Percentiles rank a stretch among this genome's conserved stretches.
phyloP scores from a whole-genome alignment of 345 rosid genomes.

The Isatis tinctoria region DNA sequence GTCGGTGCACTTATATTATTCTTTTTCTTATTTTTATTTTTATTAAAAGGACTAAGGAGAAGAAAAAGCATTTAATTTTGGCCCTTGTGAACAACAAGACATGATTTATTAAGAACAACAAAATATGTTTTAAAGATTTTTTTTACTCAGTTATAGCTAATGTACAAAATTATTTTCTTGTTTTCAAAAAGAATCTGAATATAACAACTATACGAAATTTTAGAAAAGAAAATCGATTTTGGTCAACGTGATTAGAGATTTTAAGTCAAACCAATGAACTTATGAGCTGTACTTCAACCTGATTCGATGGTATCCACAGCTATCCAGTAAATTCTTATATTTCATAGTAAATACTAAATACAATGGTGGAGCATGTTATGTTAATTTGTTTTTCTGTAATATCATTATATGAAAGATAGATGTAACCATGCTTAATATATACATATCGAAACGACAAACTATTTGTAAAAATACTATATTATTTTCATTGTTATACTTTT shows the following conservation, averaged over 20 bases:
- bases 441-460: no score
- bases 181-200: neutral
- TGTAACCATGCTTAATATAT: no score
- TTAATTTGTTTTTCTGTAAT: no score
- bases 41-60: neutral
- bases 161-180: neutral
- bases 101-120: no score
- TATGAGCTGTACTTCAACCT: neutral
- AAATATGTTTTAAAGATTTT: no score
- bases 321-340: neutral
- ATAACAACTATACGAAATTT: neutral
- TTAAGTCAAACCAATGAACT: neutral
- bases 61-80: neutral
- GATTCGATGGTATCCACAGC: neutral
- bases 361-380: neutral
- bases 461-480: no score
- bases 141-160: no score
- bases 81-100: neutral
- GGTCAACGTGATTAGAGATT: neutral
- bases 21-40: neutral
- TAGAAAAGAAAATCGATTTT: neutral
- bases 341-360: neutral
- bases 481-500: no score
- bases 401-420: no score
- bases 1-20: conserved; percentile 37